A percentile compares a stretch with the other conserved stretches of the same genome.
These are phyloP conservation scores for Fraxinus xanthoxyloides DNA, from an alignment of 305 asterid species.

Conservation along the genomic window DNA sequence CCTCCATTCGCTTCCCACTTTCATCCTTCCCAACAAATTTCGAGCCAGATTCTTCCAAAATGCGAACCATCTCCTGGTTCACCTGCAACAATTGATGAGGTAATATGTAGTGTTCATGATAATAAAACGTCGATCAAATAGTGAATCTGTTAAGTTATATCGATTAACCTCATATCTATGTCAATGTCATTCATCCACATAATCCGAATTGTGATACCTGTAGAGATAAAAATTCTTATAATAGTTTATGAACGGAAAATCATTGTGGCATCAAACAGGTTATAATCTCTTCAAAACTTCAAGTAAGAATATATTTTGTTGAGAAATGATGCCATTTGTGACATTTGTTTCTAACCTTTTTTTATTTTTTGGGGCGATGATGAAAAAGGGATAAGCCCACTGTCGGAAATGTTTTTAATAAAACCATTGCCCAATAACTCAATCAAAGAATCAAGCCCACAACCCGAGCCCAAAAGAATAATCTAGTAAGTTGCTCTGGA, in stretches of 20 bases:
- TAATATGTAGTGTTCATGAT: background rate
- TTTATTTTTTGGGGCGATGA: no score
- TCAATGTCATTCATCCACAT: constrained; percentile 86
- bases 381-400: no score
- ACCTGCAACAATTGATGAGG: constrained; percentile 48
- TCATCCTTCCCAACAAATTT: constrained; percentile 92
- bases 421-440: no score
- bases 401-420: no score
- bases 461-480: no score
- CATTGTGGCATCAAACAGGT: no score
- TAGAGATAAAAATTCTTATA: constrained; percentile 19
- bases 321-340: no score
- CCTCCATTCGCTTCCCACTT: constrained; percentile 95
- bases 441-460: no score
- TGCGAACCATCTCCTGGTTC: constrained; percentile 68
- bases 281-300: no score
- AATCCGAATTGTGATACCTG: constrained; percentile 67
- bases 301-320: no score
- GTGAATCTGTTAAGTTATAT: background rate
- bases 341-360: no score
- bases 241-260: background rate
- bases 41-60: constrained; percentile 72
- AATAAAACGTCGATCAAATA: constrained; percentile 6
- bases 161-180: constrained; percentile 84
- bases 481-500: no score